Evolutionary conservation across 768 basidiomycete species (phyloP).

Genomic region (Amanita subjunquillea): DNA sequence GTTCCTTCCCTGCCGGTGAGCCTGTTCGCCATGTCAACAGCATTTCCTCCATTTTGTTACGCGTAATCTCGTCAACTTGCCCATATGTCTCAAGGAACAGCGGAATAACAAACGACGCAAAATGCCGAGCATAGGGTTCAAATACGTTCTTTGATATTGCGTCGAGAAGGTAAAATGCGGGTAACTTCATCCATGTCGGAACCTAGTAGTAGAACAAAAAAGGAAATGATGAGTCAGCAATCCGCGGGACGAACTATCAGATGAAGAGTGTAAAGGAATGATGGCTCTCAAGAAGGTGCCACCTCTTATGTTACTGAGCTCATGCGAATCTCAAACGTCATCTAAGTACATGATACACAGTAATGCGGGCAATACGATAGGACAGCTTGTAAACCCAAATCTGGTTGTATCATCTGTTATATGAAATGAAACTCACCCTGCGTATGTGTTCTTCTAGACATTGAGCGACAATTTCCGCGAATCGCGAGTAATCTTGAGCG

Average conservation of each 20-base stretch:
- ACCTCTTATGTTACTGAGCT: conserved; percentile 27
- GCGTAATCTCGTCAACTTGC: conserved; percentile 74
- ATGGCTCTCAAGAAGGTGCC: conserved; percentile 11
- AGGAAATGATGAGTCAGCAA: conserved; percentile 61
- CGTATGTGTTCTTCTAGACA: conserved; percentile 81
- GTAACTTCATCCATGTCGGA: conserved; percentile 81
- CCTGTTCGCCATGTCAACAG: conserved; percentile 90
- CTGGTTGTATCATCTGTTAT: conserved; percentile 11
- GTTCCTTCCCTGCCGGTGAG: conserved; percentile 65
- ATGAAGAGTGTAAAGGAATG: conserved; percentile 14
- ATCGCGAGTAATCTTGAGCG: conserved; percentile 78
- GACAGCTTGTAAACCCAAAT: conserved; percentile 11
- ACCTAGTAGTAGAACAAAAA: conserved; percentile 51
- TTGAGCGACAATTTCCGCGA: conserved; percentile 69
- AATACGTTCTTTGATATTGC: conserved; percentile 96
- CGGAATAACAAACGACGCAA: conserved; percentile 71
- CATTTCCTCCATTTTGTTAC: conserved; percentile 97
- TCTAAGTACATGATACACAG: conserved; percentile 26
- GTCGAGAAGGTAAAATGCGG: conserved; percentile 90
- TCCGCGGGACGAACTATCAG: conserved; percentile 29
- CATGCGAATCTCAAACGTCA: conserved; percentile 14
- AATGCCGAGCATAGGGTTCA: conserved; percentile 82
- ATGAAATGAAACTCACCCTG: conserved; percentile 57
- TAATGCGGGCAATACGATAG: conserved; percentile 8
- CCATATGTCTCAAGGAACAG: conserved; percentile 85